phyloP scores from a whole-genome alignment of 2,329 filamentous ascomycete species.

The Periglandula ipomoeae region DNA sequence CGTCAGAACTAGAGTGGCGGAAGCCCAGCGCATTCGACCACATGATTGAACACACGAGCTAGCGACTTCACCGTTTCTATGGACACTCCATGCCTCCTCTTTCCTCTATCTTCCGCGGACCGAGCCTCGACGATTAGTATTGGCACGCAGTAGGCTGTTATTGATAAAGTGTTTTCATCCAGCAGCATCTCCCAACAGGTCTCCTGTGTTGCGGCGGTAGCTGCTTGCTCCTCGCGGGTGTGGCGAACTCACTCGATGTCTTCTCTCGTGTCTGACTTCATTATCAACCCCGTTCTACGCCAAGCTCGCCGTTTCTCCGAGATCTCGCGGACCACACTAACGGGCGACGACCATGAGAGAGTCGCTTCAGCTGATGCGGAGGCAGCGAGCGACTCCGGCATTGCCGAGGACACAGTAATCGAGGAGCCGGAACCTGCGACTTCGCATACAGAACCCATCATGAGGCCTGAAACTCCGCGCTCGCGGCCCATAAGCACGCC shows the following conservation, averaged over 20 bases:
- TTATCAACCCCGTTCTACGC: constrained; percentile 57
- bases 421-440: not conserved
- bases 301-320: constrained; percentile 56
- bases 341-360: constrained; percentile 23
- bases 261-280: constrained; percentile 54
- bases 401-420: constrained; percentile 12
- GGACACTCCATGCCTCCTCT: not conserved
- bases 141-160: not conserved
- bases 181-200: not conserved
- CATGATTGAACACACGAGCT: too few species aligned
- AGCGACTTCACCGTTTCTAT: too few species aligned
- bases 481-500: constrained; percentile 24
- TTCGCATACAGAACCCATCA: constrained; percentile 4
- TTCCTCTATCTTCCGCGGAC: not conserved
- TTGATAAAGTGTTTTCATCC: not conserved
- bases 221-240: not conserved
- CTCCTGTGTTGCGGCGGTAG: not conserved
- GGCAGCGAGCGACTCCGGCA: constrained; percentile 19
- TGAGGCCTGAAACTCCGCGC: constrained; percentile 16
- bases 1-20: too few species aligned
- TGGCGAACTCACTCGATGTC: constrained; percentile 37
- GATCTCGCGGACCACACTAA: constrained; percentile 31
- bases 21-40: too few species aligned
- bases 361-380: constrained; percentile 11
- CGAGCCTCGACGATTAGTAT: not conserved